Percentiles rank a stretch among this genome's conserved stretches.
phyloP scores from a whole-genome alignment of 352 stramenopile species.

The Peronospora tabacina region DNA sequence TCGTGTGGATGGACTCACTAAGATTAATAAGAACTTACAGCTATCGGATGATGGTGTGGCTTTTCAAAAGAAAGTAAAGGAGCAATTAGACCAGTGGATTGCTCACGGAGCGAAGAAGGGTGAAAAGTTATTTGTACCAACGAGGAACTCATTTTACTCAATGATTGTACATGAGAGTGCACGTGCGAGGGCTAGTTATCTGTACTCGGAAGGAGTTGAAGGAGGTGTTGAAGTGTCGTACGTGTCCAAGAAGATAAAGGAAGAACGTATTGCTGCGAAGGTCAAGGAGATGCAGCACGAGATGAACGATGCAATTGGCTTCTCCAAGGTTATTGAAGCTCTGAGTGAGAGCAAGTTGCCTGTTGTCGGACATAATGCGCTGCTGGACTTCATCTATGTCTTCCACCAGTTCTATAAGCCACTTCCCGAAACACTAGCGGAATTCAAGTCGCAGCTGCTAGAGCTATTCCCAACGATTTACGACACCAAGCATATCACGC shows the following conservation, averaged over 20 bases:
- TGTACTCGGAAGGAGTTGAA: constrained; percentile 48
- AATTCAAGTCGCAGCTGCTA: constrained; percentile 65
- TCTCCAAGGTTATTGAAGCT: constrained; percentile 69
- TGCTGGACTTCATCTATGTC: constrained; percentile 80
- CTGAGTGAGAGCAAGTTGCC: constrained; percentile 70
- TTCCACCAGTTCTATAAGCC: constrained; percentile 80
- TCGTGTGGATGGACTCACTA: constrained; percentile 50
- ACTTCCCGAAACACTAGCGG: constrained; percentile 52
- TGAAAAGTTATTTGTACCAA: constrained; percentile 42
- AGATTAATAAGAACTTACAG: constrained; percentile 47
- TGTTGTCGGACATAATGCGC: constrained; percentile 72
- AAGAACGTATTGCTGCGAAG: constrained; percentile 48
- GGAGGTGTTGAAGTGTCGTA: constrained; percentile 52
- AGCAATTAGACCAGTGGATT: constrained; percentile 49
- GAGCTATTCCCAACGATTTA: constrained; percentile 70
- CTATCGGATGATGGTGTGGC: constrained; percentile 39
- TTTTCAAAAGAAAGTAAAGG: constrained; percentile 40
- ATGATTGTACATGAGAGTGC: constrained; percentile 68
- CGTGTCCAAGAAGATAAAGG: constrained; percentile 54
- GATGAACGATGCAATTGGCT: constrained; percentile 63
- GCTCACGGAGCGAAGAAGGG: constrained; percentile 40
- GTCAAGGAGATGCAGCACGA: constrained; percentile 47
- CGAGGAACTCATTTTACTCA: constrained; percentile 61
- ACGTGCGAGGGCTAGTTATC: constrained; percentile 43
- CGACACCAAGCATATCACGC: constrained; percentile 69